Percentiles rank a stretch among this genome's conserved stretches.
Conservation (phyloP, 2,329 filamentous ascomycete genomes). For the Fusarium nisikadoi region DNA sequence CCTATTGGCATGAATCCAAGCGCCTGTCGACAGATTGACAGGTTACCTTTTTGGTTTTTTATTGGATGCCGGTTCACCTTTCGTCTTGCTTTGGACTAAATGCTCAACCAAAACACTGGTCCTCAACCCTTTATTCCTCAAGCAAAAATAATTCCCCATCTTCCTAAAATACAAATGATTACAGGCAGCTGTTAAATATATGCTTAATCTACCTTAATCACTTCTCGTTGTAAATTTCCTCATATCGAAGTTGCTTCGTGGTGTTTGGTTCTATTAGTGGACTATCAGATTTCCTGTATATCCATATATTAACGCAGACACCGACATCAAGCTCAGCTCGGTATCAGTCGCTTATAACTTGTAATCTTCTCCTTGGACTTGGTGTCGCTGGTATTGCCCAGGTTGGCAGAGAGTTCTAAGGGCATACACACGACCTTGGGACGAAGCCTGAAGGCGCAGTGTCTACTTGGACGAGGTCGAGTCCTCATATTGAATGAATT, state of each 20-base stretch:
- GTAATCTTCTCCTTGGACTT: neutral
- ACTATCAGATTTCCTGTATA: neutral
- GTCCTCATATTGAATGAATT: neutral
- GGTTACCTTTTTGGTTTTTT: neutral
- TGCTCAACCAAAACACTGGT: neutral
- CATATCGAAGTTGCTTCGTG: neutral
- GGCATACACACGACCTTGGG: neutral
- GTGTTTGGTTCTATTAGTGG: neutral
- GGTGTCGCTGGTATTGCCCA: neutral
- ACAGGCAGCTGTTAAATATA: neutral
- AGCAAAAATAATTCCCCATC: neutral
- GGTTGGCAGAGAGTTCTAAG: neutral
- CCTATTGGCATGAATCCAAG: neutral
- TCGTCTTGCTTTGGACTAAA: neutral
- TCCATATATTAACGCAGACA: neutral
- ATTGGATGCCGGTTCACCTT: neutral
- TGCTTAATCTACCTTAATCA: neutral
- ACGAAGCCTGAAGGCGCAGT: neutral
- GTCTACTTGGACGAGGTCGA: neutral
- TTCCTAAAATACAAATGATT: neutral
- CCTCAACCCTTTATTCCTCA: neutral
- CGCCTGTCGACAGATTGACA: neutral
- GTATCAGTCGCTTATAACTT: neutral
- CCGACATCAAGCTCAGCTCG: neutral
- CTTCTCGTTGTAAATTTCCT: neutral